Base-by-base conservation (phyloP, 805 yeast genomes). In the Candida namnaoensis region DNA sequence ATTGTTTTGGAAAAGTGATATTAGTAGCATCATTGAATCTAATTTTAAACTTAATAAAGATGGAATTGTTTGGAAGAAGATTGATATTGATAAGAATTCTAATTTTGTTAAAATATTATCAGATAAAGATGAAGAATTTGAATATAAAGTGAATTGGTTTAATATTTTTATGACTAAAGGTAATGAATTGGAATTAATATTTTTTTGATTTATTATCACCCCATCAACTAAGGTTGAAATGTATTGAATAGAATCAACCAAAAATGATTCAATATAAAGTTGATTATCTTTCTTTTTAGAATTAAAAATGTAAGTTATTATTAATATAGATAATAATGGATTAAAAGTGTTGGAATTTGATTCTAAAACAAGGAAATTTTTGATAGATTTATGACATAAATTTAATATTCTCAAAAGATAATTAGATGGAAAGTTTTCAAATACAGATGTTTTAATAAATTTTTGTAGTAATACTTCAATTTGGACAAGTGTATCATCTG, bases 101-200 rank as follows among this genome's bases (percentile, higher is more conserved):
- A 85, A 50, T 46, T 72, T 74, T 0, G 88, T 78, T 9, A 82
- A 52, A 0, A 72, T 51, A 3, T 62, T 65, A 34, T 82, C 90
- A 41, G 77, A 76, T 35, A 69, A 38, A 13, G 44, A 47, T 4
- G 50, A 51, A 9, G 24, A 32, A 2, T 46, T 37, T 11, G 53
- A 40, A n/a, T 47, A 57, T 2, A 23, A 35, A 5, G 54, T 42
- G 2, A 62, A 34, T 23, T 51, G 47, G 9, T 44, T 37, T 24
- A 56, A 41, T 2, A 45, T 38, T 11, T 42, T 47, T 3, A 38
- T 39, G 11, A 55, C 15, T 10, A 40, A 35, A 35, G 39, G 37
- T 42, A 26, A 33, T n/a, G 34, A 24, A 10, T 27, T 34, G 12
- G 32, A 35, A 10, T 26, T 6, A 9, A 11, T 13, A 13, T 8